Evolutionary conservation across 805 yeast genomes (phyloP).

Genomic region (Lachancea fermentati): DNA sequence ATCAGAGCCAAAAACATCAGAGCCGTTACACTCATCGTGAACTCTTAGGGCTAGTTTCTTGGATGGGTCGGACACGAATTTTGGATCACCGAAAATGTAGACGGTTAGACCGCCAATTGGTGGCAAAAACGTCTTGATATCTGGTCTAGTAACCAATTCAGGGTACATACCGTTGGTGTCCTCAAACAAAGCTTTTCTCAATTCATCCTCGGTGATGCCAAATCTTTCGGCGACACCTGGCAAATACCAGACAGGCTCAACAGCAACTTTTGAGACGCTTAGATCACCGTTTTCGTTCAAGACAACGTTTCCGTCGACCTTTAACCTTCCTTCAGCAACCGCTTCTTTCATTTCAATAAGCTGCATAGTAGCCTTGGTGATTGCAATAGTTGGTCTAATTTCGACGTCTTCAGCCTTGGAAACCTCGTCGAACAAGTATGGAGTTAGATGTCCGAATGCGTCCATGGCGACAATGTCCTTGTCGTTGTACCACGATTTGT

Average conservation of each 20-base stretch:
- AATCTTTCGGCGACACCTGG: conserved; percentile 66
- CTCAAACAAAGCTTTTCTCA: conserved; percentile 56
- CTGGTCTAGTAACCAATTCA: conserved; percentile 62
- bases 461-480: conserved; percentile 61
- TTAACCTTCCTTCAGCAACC: conserved; percentile 45
- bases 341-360: conserved; percentile 53
- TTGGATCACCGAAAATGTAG: conserved; percentile 60
- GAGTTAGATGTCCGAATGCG: conserved; percentile 62
- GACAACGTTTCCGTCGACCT: conserved; percentile 57
- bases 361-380: conserved; percentile 62
- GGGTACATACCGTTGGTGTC: conserved; percentile 72
- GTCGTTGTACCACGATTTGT: conserved; percentile 49
- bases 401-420: conserved; percentile 45
- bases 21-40: conserved; percentile 67
- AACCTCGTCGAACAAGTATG: conserved; percentile 47
- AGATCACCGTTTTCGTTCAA: conserved; percentile 55
- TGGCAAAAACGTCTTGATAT: conserved; percentile 58
- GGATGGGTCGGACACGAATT: conserved; percentile 44
- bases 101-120: conserved; percentile 68
- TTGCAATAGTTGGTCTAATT: conserved; percentile 58
- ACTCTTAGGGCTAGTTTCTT: conserved; percentile 52
- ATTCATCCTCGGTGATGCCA: conserved; percentile 48
- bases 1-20: conserved; percentile 64
- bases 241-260: conserved; percentile 66
- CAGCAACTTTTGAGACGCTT: conserved; percentile 58